phyloP scores from a whole-genome alignment of 345 rosid genomes.

The Punica granatum region DNA sequence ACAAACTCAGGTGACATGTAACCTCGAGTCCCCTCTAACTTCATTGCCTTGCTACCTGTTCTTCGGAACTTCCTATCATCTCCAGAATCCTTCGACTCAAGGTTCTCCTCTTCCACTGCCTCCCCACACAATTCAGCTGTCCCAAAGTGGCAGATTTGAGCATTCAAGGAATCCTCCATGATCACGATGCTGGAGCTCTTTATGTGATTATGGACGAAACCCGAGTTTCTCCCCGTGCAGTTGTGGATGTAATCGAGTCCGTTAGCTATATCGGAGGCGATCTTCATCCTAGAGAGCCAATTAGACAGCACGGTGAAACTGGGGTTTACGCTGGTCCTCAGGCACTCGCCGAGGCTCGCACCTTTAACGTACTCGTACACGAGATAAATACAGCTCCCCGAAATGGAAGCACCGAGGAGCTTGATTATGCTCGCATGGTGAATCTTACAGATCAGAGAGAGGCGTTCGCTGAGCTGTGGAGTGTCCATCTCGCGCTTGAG shows the following conservation, averaged over 20 bases:
- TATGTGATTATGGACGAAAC: slow-evolving; percentile 36
- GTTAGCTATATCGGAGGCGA: slow-evolving; percentile 41
- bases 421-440: slow-evolving; percentile 36
- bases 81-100: slow-evolving; percentile 22
- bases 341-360: slow-evolving; percentile 33
- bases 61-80: slow-evolving; percentile 15
- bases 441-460: slow-evolving; percentile 30
- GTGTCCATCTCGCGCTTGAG: slow-evolving; percentile 22
- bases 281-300: slow-evolving; percentile 43
- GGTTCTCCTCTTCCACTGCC: slow-evolving; percentile 7
- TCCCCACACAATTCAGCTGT: slow-evolving; percentile 45
- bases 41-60: slow-evolving; percentile 14
- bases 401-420: slow-evolving; percentile 36
- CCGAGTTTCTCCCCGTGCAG: slow-evolving; percentile 26
- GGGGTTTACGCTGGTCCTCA: slow-evolving; percentile 32
- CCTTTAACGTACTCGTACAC: slow-evolving; percentile 39
- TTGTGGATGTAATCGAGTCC: slow-evolving; percentile 48
- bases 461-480: slow-evolving; percentile 16
- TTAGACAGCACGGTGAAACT: slow-evolving; percentile 37
- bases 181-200: slow-evolving; percentile 41
- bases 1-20: slow-evolving; percentile 53
- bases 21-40: slow-evolving; percentile 43
- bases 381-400: slow-evolving; percentile 31
- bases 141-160: slow-evolving; percentile 44
- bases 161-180: slow-evolving; percentile 24